Evolutionary conservation across 257 asterid species (phyloP).

Genomic region (Solanum medicagineum): DNA sequence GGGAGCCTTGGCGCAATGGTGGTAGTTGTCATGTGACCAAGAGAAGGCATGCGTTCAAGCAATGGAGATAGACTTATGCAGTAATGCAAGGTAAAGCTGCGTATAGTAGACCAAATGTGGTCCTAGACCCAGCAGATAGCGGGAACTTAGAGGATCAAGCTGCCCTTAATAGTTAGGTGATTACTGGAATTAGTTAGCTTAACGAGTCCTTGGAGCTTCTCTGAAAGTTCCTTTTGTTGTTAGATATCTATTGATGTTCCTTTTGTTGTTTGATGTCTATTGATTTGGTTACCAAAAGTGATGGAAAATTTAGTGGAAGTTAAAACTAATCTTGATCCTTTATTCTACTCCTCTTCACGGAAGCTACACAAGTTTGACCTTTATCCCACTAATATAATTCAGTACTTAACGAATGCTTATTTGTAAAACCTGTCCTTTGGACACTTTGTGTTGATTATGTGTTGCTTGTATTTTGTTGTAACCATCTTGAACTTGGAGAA

Average conservation of each 20-base stretch:
- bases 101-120: neutral
- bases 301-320: neutral
- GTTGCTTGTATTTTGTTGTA: neutral
- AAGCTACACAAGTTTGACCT: neutral
- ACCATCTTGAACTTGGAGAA: neutral
- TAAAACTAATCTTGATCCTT: neutral
- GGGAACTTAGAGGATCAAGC: neutral
- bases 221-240: neutral
- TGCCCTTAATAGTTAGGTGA: neutral
- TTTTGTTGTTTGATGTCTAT: neutral
- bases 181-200: neutral
- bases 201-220: neutral
- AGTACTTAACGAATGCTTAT: neutral
- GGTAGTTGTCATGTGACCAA: neutral
- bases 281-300: neutral
- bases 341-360: neutral
- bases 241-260: neutral
- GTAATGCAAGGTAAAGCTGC: neutral
- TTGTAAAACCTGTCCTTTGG: neutral
- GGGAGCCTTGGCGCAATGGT: neutral
- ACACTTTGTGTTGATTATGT: neutral
- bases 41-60: neutral
- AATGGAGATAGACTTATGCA: neutral
- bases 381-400: neutral
- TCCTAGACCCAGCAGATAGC: neutral